A percentile compares a stretch with the other conserved stretches of the same genome.
These are phyloP conservation scores for Sanghuangporus weigelae DNA, from an alignment of 1,284 basidiomycete genomes.

Conservation along the genomic window DNA sequence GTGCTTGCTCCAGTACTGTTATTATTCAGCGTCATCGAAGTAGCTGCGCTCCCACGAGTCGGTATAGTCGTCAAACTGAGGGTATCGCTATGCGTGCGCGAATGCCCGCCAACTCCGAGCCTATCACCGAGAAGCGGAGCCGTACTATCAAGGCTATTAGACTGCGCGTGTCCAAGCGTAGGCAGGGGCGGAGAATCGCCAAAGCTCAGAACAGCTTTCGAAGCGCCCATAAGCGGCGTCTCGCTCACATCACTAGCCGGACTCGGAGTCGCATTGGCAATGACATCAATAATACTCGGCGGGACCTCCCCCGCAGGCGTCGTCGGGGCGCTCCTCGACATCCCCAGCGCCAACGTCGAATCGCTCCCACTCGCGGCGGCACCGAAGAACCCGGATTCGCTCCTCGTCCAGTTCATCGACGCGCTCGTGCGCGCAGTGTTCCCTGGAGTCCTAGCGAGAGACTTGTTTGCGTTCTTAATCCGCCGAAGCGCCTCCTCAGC, in stretches of 20 bases:
- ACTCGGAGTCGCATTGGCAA: background rate
- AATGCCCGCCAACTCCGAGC: background rate
- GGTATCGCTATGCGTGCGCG: background rate
- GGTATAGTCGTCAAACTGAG: constrained; percentile 1
- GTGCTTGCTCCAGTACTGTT: background rate
- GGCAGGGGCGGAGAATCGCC: background rate
- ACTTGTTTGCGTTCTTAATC: background rate
- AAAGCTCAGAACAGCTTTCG: background rate
- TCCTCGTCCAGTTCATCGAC: background rate
- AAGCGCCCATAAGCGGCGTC: background rate
- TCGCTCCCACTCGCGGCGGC: background rate
- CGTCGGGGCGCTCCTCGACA: constrained; percentile 10
- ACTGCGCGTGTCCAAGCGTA: constrained; percentile 1
- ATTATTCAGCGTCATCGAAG: constrained; percentile 17
- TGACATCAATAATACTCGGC: background rate
- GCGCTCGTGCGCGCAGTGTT: background rate
- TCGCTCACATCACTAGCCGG: background rate
- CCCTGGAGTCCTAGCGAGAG: background rate
- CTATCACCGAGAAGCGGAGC: background rate
- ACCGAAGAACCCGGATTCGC: background rate
- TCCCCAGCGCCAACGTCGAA: background rate
- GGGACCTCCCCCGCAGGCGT: constrained; percentile 1
- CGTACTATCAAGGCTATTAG: constrained; percentile 11
- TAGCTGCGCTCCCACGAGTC: constrained; percentile 1
- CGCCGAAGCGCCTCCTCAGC: background rate